These are phyloP conservation scores for Hypomyces perniciosus DNA, from an alignment of 2,329 filamentous ascomycete genomes.

Conservation along the genomic window DNA sequence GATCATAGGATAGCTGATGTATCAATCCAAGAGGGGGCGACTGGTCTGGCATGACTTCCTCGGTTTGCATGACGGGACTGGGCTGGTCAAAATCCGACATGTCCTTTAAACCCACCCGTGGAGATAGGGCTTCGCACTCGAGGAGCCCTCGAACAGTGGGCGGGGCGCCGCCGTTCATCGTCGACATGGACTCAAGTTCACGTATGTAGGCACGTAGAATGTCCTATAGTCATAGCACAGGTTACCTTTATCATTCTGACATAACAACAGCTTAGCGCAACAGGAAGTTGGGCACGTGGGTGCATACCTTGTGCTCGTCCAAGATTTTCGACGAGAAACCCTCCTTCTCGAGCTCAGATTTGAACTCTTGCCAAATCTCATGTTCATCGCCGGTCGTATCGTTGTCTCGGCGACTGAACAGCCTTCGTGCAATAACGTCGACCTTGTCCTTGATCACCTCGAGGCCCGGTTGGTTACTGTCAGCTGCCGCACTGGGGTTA, in stretches of 20 bases:
- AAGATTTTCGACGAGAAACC: slow-evolving; percentile 52
- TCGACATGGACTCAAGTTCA: slow-evolving; percentile 47
- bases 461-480: slow-evolving; percentile 36
- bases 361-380: slow-evolving; percentile 53
- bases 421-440: slow-evolving; percentile 47
- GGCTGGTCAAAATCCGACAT: slow-evolving; percentile 35
- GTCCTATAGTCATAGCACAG: slow-evolving; percentile 35
- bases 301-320: slow-evolving; percentile 50
- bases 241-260: slow-evolving; percentile 15
- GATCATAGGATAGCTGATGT: slow-evolving; percentile 28
- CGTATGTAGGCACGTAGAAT: slow-evolving; percentile 56
- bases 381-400: slow-evolving; percentile 37
- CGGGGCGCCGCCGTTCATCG: slow-evolving; percentile 36
- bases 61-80: slow-evolving; percentile 33
- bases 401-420: slow-evolving; percentile 40
- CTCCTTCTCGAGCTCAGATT: slow-evolving; percentile 50
- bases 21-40: slow-evolving; percentile 23
- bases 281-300: background rate
- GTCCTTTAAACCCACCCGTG: background rate
- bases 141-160: slow-evolving; percentile 50
- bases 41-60: slow-evolving; percentile 30
- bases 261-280: background rate
- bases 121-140: slow-evolving; percentile 34
- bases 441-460: slow-evolving; percentile 56
- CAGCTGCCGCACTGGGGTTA: slow-evolving; percentile 25